Evolutionary conservation across 2,329 filamentous ascomycete species (phyloP).

Genomic region (Pseudocercospora cruenta): DNA sequence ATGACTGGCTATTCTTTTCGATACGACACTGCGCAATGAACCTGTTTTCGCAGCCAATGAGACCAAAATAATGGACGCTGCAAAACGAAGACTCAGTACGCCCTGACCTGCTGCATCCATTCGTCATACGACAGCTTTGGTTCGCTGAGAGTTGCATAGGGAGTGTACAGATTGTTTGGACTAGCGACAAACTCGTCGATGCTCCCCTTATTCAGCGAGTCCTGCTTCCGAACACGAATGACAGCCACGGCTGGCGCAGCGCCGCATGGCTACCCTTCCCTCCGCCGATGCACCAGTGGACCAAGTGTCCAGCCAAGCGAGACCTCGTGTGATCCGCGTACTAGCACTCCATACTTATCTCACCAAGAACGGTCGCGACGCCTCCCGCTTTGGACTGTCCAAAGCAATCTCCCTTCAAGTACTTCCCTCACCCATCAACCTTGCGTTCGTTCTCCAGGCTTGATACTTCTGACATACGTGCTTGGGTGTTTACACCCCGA

Average conservation of each 20-base stretch:
- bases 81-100: neutral
- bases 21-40: constrained; percentile 8
- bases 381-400: constrained; percentile 11
- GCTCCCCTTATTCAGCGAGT: constrained; percentile 17
- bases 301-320: constrained; percentile 19
- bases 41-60: constrained; percentile 6
- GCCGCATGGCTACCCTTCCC: constrained; percentile 6
- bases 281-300: constrained; percentile 4
- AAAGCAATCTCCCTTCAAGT: constrained; percentile 2
- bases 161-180: neutral
- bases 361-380: constrained; percentile 20
- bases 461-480: constrained; percentile 9
- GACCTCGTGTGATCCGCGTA: constrained; percentile 17
- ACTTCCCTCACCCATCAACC: neutral
- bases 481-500: constrained; percentile 10
- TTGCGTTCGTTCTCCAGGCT: neutral
- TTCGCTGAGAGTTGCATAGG: constrained; percentile 5
- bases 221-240: constrained; percentile 18
- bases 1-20: constrained; percentile 10
- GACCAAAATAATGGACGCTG: neutral
- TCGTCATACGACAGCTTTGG: neutral
- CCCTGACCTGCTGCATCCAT: neutral
- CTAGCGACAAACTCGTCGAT: constrained; percentile 10
- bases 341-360: constrained; percentile 15
- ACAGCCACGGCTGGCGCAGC: constrained; percentile 4